phyloP scores from a whole-genome alignment of 345 rosid species.

The Populus simonii region DNA sequence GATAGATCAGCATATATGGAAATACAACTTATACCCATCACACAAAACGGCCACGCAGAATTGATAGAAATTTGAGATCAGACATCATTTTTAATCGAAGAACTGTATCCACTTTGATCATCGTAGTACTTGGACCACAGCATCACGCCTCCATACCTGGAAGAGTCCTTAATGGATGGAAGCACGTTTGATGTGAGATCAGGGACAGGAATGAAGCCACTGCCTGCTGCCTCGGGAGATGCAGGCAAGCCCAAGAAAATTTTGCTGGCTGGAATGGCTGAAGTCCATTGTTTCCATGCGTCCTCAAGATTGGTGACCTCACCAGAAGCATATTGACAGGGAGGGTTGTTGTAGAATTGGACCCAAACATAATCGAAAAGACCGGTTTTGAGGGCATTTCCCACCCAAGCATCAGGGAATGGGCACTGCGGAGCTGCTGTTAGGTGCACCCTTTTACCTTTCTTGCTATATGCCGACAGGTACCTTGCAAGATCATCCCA shows the following conservation, averaged over 20 bases:
- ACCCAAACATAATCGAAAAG: constrained; percentile 14
- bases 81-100: neutral
- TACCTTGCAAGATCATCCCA: constrained; percentile 10
- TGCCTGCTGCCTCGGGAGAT: constrained; percentile 12
- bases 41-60: neutral
- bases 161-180: constrained; percentile 11
- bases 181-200: constrained; percentile 3
- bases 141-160: constrained; percentile 16
- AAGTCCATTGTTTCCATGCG: constrained; percentile 8
- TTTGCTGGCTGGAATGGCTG: constrained; percentile 1
- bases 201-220: constrained; percentile 10
- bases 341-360: constrained; percentile 9
- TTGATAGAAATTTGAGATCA: neutral
- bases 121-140: constrained; percentile 19
- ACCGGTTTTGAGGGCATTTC: constrained; percentile 1
- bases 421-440: constrained; percentile 13
- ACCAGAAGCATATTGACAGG: constrained; percentile 3
- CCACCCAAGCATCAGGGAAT: constrained; percentile 11
- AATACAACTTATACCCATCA: neutral
- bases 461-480: constrained; percentile 9
- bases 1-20: neutral
- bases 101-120: constrained; percentile 16
- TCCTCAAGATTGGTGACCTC: neutral
- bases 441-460: constrained; percentile 7
- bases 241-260: constrained; percentile 10